Evolutionary conservation across 2,329 filamentous ascomycete species (phyloP), one percentile per base, ranked within the genome.

Genomic region (Fusarium penzigii): DNA sequence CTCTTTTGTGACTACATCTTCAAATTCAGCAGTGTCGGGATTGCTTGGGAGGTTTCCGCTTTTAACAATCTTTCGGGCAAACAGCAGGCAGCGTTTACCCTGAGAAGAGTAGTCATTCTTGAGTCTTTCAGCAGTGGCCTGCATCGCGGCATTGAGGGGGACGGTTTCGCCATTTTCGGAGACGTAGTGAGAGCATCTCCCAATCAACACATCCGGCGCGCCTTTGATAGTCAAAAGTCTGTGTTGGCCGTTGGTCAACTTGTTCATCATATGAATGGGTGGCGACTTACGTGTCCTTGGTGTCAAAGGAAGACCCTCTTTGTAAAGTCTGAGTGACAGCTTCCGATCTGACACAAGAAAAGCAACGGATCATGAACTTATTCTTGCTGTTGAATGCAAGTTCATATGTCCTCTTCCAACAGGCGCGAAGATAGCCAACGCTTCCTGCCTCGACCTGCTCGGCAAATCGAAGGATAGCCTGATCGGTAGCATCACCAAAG

Each of bases 311-410:
- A 70, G n/a, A 70, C 60, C 0, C 71, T 75, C 13, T 36, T 11
- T 36, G 32, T 9, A 36, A 36, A 11, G 32, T 36, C 13, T 36
- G 32, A 4, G 32, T 11, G 10, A 36, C 13, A 14, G 32, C 10
- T 14, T 36, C 32, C 3, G 32, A 14, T 14, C 32, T 36, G 13
- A 14, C 32, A 9, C 32, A 36, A 36, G 32, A 36, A 14, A 36
- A 36, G 9, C 32, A 36, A 3, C 32, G 32, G n/a, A 78, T 66
- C 73, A 78, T 78, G 67, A 72, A 78, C 51, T 79, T 79, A 59
- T 76, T 78, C 63, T 77, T 78, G 14, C 75, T 78, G 63, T 79
- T 79, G 68, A 79, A 79, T 0, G 77, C 73, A 5, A 79, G 69
- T 45, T 77, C 69, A 40, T 74, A 75, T 5, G 71, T 56, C 1